phyloP scores from a whole-genome alignment of 495 filamentous ascomycete species.

The Clavariopsis aquatica region DNA sequence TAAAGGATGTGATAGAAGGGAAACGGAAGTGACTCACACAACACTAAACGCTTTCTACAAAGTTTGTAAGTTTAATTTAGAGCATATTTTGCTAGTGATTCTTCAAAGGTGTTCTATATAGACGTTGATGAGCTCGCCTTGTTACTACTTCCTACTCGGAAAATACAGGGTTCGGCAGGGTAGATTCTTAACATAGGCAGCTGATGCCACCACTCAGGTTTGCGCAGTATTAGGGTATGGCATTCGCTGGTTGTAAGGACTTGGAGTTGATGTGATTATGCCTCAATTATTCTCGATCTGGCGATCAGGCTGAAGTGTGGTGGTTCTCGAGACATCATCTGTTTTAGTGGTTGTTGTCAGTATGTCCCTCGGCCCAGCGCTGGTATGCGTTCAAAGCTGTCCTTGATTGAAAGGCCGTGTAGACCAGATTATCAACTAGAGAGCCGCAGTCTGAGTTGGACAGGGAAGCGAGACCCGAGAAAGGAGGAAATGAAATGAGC shows the following conservation, averaged over 20 bases:
- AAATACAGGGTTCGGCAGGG: neutral
- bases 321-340: slow-evolving; percentile 12
- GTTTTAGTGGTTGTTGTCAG: slow-evolving; percentile 12
- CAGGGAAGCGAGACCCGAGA: neutral
- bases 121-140: too few relatives aligned
- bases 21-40: too few relatives aligned
- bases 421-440: neutral
- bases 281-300: neutral
- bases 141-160: too few relatives aligned
- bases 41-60: too few relatives aligned
- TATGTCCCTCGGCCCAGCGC: neutral
- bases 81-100: too few relatives aligned
- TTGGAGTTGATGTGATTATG: neutral
- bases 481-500: neutral
- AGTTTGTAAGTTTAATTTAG: too few relatives aligned
- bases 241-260: neutral
- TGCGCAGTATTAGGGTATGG: neutral
- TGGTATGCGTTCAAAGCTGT: neutral
- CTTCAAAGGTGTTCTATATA: too few relatives aligned
- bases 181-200: neutral
- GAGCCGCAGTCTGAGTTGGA: neutral
- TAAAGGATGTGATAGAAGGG: neutral
- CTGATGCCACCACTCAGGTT: neutral
- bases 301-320: slow-evolving; percentile 13
- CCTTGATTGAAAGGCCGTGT: neutral